Evolutionary conservation across 2,329 filamentous ascomycete species (phyloP), one percentile per base, ranked within the genome.

Genomic region (Polytolypa hystricis): DNA sequence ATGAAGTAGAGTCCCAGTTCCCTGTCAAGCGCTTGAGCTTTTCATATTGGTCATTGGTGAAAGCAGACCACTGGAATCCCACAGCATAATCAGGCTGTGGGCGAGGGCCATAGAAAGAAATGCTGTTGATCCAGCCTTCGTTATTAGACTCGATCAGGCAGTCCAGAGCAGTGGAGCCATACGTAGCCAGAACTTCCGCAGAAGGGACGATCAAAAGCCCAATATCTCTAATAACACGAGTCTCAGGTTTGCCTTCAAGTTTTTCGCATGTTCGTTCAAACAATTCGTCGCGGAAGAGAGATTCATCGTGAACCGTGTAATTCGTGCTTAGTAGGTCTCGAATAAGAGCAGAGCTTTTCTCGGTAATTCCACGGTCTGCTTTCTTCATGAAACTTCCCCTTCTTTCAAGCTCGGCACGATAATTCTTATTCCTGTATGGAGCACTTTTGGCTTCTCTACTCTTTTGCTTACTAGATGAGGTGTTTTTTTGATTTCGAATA

Each of bases 1-100:
- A 57, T 15, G 58, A 69, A 34, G 47, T 30, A 30, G 14, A 47
- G 37, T 62, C 53, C 12, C 12, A 30, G 27, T 52, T 50, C 19
- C 34, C 26, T 17, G 55, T 28, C 26, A 60, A 60, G 7, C 57
- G 57, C 4, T 47, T 41, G 3, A 71, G 44, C 49, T 61, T 68
- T 6, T 46, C 26, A 4, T 65, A 54, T 46, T 69, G 62, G 5
- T 61, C 52, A 0, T 58, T 33, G 0, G 56, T 67, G 40, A 71
- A 70, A 35, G 60, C 62, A 3, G 55, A 45, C n/a, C 44, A 37
- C 31, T 44, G 47, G 40, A 57, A 56, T 36, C n/a, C n/a, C n/a
- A n/a, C n/a, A n/a, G n/a, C n/a, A n/a, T n/a, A n/a, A n/a, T n/a
- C n/a, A n/a, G n/a, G n/a, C 56, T 61, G 50, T 26, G 55, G 57